Evolutionary conservation across 2,329 filamentous ascomycete species (phyloP).

Genomic region (Aspergillus tamarii): DNA sequence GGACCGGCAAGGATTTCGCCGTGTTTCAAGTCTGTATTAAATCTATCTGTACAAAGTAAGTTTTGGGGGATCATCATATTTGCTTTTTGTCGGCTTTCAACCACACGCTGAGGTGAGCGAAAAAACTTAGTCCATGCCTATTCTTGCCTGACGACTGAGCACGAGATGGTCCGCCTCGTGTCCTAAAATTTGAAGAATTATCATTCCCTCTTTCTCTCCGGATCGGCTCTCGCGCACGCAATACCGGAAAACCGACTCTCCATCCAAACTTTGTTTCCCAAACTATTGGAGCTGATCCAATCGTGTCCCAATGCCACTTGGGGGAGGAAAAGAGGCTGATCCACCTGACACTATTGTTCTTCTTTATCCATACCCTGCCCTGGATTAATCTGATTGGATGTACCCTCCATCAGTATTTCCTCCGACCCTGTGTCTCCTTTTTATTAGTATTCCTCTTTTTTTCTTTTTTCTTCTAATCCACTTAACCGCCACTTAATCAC

Average conservation of each 20-base stretch:
- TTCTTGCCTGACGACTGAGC: background rate
- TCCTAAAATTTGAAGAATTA: background rate
- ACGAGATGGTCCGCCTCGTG: background rate
- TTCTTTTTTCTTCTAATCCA: background rate
- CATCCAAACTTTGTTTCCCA: background rate
- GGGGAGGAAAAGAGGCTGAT: background rate
- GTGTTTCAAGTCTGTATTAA: background rate
- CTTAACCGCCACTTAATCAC: background rate
- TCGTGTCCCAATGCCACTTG: background rate
- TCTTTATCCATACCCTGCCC: background rate
- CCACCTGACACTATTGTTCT: background rate
- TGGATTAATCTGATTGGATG: background rate
- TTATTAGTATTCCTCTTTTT: background rate
- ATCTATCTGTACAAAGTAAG: background rate
- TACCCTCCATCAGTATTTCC: background rate
- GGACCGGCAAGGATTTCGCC: background rate
- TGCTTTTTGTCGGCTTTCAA: background rate
- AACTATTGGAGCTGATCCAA: conserved; percentile 1
- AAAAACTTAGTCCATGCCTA: background rate
- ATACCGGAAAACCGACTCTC: background rate
- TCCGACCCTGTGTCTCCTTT: background rate
- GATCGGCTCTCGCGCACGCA: background rate
- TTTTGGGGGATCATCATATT: background rate
- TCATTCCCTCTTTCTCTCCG: background rate
- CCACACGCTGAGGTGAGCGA: background rate